Base-by-base conservation (phyloP, 345 rosid genomes). In the Carallia brachiata region DNA sequence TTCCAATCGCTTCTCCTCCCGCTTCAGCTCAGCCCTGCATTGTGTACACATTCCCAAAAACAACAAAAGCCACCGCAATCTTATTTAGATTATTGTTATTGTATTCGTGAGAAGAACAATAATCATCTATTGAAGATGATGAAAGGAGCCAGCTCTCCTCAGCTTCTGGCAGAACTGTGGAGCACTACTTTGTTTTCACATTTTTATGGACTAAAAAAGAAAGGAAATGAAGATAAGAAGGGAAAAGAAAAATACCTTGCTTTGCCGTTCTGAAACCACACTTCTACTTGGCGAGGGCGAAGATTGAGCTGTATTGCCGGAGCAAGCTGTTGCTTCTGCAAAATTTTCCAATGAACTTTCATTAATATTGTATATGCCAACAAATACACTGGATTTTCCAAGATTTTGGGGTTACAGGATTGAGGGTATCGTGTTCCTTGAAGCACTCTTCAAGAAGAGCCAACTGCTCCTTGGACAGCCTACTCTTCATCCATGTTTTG, bases 201-300 rank as follows among this genome's bases (percentile, higher is more conserved):
- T 23, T 23, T 23, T 23, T 23, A 23, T 23, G 23, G 23, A 23
- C 23, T 23, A 23, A 23, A 23, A 23, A 23, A 4, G 8, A 59
- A 8, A 17, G 7, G 58, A 37, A 37, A 37, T 32, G 34, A 32
- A 52, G 61, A 12, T 13, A 63, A 13, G 16, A 17, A 19, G 62
- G 56, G 56, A 73, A 58, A 52, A 1, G 28, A 30, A 72, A 52
- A 7, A 4, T 82, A 94, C 97, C 98, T 87, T 61, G 98, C 97
- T 82, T 97, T 83, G 76, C 98, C 81, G 79, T 90, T 90, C 67
- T 94, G 97, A 77, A 94, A 94, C 98, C 98, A 94, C 9, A 90
- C 97, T 82, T 94, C 98, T 6, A 94, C 93, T 63, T 94, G 98
- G 53, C 96, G 86, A 52, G 98, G 96, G 66, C 95, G 93, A 62